Percentiles rank a stretch among this genome's conserved stretches.
Conservation (phyloP, 2,329 filamentous ascomycete genomes). For the Plectosphaerella cucumerina region DNA sequence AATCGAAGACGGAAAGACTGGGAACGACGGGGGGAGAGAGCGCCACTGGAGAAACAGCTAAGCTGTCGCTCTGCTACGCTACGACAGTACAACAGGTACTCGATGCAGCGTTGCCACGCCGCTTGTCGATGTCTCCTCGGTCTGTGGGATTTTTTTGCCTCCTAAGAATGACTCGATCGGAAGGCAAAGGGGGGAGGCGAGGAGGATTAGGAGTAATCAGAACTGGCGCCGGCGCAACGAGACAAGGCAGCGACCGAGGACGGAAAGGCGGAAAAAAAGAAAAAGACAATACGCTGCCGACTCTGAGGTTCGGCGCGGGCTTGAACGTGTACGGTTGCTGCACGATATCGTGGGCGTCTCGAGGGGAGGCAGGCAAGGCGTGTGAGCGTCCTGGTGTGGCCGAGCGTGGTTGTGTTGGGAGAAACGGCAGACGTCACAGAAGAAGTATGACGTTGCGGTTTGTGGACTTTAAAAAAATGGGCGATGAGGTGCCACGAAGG, state of each 20-base stretch:
- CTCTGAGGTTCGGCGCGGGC: conserved; percentile 1
- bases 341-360: conserved; percentile 8
- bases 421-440: conserved; percentile 39
- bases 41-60: neutral
- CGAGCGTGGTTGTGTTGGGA: conserved; percentile 8
- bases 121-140: too few relatives aligned
- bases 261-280: neutral
- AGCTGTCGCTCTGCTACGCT: neutral
- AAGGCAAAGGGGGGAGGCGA: too few relatives aligned
- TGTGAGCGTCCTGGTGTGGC: conserved; percentile 5
- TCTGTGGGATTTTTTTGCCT: too few relatives aligned
- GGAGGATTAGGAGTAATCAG: neutral
- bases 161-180: too few relatives aligned
- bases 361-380: neutral
- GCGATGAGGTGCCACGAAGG: neutral
- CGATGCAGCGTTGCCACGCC: too few relatives aligned
- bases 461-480: conserved; percentile 18
- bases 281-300: neutral
- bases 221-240: neutral
- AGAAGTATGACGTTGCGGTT: conserved; percentile 36
- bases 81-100: too few relatives aligned
- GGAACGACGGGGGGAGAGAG: conserved; percentile 1
- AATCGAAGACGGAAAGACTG: neutral
- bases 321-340: conserved; percentile 9
- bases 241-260: too few relatives aligned